phyloP scores from a whole-genome alignment of 768 basidiomycete genomes.

The Gyrodon lividus region DNA sequence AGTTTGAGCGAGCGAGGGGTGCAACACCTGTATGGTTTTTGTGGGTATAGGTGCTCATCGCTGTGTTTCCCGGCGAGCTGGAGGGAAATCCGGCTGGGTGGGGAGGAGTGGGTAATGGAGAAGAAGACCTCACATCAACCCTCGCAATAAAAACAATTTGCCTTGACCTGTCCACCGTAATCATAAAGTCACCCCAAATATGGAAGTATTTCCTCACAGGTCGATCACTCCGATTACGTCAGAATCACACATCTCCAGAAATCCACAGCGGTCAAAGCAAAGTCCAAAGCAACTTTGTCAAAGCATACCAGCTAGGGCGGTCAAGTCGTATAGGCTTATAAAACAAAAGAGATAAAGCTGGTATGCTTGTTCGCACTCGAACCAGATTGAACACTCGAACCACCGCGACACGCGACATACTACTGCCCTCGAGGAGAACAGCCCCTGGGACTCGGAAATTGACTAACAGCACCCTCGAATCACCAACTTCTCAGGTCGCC shows the following conservation, averaged over 20 bases:
- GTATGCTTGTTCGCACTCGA: slow-evolving; percentile 20
- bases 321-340: background rate
- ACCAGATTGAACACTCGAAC: background rate
- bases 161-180: slow-evolving; percentile 4
- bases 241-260: background rate
- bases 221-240: background rate
- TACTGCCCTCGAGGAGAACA: background rate
- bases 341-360: background rate
- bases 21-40: slow-evolving; percentile 25
- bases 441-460: slow-evolving; percentile 1
- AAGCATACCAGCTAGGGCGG: too few relatives aligned
- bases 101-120: slow-evolving; percentile 20
- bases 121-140: slow-evolving; percentile 16
- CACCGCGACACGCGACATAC: slow-evolving; percentile 1
- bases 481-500: background rate
- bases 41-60: slow-evolving; percentile 32
- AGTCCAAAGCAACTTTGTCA: too few relatives aligned
- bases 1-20: slow-evolving; percentile 50
- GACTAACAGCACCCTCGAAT: slow-evolving; percentile 6
- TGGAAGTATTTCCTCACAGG: slow-evolving; percentile 14
- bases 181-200: background rate
- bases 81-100: slow-evolving; percentile 9
- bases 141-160: slow-evolving; percentile 24
- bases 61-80: slow-evolving; percentile 18
- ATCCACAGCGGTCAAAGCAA: too few relatives aligned